Base-by-base conservation (phyloP, 192 early-diverging fungal genomes). In the Funneliformis mosseae region DNA sequence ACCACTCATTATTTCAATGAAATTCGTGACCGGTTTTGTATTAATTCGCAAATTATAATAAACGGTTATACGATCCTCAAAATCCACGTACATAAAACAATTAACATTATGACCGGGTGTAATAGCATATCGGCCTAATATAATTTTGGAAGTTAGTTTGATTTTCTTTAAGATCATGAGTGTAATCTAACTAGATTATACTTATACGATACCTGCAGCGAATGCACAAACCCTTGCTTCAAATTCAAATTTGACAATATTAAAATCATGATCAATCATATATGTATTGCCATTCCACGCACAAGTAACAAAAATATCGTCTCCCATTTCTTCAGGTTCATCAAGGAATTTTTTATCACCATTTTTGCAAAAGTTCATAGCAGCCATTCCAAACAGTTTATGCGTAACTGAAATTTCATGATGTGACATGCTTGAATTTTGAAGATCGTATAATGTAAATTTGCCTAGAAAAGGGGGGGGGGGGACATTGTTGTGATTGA, bases 41-140 rank as follows among this genome's bases (percentile, higher is more conserved):
- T 86, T 81, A 25, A 90, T 87, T 25, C 81, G 83, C 10, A 90
- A 62, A 78, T 90, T 88, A 74, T 89, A 85, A 80, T 90, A 90
- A 16, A 90, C 89, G 72, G 77, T 89, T 21, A 90, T 89, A 33
- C 89, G 87, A 69, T 90, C 89, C 43, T 90, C 89, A 83, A 90
- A 90, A 74, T 90, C 89, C 3, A 90, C 89, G 71, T 90, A 90
- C 39, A 90, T 87, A 38, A 90, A 76, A 66, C 89, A 90, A 10
- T 88, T 88, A 60, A 89, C 87, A 39, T 90, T 90, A 42, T 84
- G 75, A 10, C 85, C 84, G 10, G 84, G 83, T 0, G 81, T 74
- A 28, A 90, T 77, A 2, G 89, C 88, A 70, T 89, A 90, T 59
- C 85, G 80, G 11, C 89, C 88, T 89, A 81, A 9, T 41, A 61